Conservation (phyloP, 148 eudicot genomes). For the Vaccinium macrocarpon region DNA sequence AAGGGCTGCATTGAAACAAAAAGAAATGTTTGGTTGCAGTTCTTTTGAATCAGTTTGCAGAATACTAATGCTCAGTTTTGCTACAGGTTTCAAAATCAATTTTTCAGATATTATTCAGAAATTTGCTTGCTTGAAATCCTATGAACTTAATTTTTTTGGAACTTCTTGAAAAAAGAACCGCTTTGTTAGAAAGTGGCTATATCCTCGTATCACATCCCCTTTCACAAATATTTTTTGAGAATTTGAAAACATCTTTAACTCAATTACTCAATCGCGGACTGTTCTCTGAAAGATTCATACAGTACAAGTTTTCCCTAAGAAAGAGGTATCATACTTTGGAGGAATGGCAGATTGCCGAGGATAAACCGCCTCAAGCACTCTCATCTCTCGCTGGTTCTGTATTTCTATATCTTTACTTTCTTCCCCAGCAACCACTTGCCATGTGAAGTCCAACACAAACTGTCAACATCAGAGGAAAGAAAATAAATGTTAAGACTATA, state of each 20-base stretch:
- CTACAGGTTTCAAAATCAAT: background rate
- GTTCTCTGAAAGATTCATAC: background rate
- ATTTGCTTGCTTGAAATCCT: background rate
- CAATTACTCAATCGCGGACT: background rate
- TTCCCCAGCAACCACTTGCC: slow-evolving; percentile 80
- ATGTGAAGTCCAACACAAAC: slow-evolving; percentile 51
- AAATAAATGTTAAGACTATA: background rate
- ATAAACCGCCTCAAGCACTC: slow-evolving; percentile 79
- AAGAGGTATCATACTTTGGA: slow-evolving; percentile 45
- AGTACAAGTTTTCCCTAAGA: background rate
- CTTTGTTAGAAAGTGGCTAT: background rate
- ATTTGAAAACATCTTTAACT: background rate
- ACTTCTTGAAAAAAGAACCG: background rate
- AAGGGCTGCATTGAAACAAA: slow-evolving; percentile 48
- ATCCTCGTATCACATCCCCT: background rate
- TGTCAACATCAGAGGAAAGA: slow-evolving; percentile 29
- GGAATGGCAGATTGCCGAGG: slow-evolving; percentile 82
- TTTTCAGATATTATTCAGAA: background rate
- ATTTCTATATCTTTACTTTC: slow-evolving; percentile 61
- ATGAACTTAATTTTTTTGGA: background rate
- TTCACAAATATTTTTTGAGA: background rate
- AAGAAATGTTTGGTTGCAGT: background rate
- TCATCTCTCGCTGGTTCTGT: slow-evolving; percentile 59
- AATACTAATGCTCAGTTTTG: background rate
- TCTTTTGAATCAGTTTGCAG: background rate